Evolutionary conservation across 805 yeast genomes (phyloP).

Genomic region (Lipomyces japonicus): DNA sequence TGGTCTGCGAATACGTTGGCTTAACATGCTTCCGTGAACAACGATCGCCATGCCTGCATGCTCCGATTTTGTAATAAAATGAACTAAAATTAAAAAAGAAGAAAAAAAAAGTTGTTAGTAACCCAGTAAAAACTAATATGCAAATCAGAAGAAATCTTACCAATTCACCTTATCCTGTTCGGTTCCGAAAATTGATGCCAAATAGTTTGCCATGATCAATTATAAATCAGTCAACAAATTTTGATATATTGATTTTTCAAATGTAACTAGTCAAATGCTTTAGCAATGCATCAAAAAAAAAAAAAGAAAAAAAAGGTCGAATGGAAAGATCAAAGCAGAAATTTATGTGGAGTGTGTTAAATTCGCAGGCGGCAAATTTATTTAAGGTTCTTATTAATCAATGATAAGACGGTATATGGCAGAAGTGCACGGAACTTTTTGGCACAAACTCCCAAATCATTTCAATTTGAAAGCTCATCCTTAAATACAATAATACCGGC

Average conservation of each 20-base stretch:
- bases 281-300: no score
- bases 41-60: constrained; percentile 88
- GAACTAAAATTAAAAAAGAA: constrained; percentile 31
- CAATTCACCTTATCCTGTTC: constrained; percentile 41
- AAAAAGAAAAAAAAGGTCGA: no score
- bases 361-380: neutral
- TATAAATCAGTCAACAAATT: no score
- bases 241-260: no score
- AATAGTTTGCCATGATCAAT: constrained; percentile 35
- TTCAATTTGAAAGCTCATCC: no score
- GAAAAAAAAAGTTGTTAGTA: neutral
- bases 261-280: no score
- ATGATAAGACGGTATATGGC: neutral
- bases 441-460: no score
- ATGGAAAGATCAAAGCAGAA: no score
- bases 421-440: neutral
- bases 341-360: neutral
- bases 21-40: constrained; percentile 68
- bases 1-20: constrained; percentile 62
- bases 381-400: constrained; percentile 3
- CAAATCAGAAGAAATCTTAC: constrained; percentile 25
- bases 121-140: neutral
- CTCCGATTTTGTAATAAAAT: constrained; percentile 80
- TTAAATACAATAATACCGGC: neutral
- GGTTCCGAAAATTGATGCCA: constrained; percentile 39